phyloP scores from a whole-genome alignment of 805 yeast genomes.

The Cyberlindnera xylosilytica region DNA sequence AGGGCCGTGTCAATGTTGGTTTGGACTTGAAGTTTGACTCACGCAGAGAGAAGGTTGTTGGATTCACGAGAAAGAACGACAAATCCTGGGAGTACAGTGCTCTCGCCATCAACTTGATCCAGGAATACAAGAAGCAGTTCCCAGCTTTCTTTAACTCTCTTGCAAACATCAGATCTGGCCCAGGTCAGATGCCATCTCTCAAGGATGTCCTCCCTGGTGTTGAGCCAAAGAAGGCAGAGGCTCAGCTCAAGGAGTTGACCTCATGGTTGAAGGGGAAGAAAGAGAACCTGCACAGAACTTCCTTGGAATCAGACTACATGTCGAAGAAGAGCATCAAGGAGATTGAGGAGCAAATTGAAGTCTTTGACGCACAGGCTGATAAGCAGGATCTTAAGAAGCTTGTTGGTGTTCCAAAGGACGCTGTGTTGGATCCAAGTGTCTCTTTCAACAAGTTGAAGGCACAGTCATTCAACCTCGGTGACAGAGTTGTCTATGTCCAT shows the following conservation, averaged over 20 bases:
- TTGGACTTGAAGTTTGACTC: slow-evolving; percentile 80
- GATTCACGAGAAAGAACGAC: slow-evolving; percentile 67
- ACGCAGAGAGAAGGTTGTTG: slow-evolving; percentile 78
- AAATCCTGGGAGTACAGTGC: slow-evolving; percentile 83
- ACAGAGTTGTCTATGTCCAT: slow-evolving; percentile 80
- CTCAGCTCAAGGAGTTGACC: slow-evolving; percentile 29
- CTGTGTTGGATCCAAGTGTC: slow-evolving; percentile 71
- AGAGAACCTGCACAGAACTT: slow-evolving; percentile 56
- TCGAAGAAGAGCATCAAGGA: slow-evolving; percentile 61
- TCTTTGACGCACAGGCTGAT: slow-evolving; percentile 42
- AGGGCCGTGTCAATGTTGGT: slow-evolving; percentile 66
- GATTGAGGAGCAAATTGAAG: slow-evolving; percentile 60
- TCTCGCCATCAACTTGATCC: slow-evolving; percentile 63
- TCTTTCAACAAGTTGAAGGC: slow-evolving; percentile 68
- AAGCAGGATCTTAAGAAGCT: slow-evolving; percentile 52
- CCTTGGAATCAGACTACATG: slow-evolving; percentile 75
- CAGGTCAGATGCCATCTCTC: slow-evolving; percentile 29
- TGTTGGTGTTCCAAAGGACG: slow-evolving; percentile 80
- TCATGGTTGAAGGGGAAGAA: slow-evolving; percentile 48
- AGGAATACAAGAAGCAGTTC: slow-evolving; percentile 58
- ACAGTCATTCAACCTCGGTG: slow-evolving; percentile 84
- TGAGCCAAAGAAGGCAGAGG: slow-evolving; percentile 27
- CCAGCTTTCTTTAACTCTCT: slow-evolving; percentile 53
- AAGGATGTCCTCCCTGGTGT: slow-evolving; percentile 35
- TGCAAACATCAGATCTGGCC: slow-evolving; percentile 24